Evolutionary conservation across 352 stramenopile species (phyloP).

Genomic region (Pythium rishiriense): DNA sequence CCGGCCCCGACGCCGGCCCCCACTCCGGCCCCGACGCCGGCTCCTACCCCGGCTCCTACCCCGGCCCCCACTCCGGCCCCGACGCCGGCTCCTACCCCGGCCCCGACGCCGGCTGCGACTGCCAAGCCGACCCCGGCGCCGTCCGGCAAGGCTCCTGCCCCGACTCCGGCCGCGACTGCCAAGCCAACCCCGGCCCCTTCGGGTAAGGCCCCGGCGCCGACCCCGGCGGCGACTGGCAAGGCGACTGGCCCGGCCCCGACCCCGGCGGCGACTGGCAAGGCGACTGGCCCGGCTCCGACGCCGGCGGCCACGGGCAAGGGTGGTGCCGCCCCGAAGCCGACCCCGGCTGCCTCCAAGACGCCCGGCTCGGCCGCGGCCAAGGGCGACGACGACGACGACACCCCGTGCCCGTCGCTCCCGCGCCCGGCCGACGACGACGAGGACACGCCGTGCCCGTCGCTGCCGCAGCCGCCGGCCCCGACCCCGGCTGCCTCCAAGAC

Average conservation of each 20-base stretch:
- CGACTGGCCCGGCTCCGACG: background rate
- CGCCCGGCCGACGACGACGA: conserved; percentile 16
- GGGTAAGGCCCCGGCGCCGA: background rate
- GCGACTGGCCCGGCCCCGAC: background rate
- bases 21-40: conserved; percentile 28
- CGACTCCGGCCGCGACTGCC: background rate
- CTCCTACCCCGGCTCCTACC: background rate
- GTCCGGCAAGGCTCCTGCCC: background rate
- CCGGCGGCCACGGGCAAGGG: background rate
- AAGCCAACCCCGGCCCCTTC: conserved; percentile 8
- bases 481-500: conserved; percentile 20
- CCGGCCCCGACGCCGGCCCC: conserved; percentile 28
- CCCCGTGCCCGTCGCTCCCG: conserved; percentile 36
- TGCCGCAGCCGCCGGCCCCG: conserved; percentile 15
- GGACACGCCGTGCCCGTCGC: conserved; percentile 11
- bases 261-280: background rate
- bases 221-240: background rate
- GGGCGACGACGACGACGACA: conserved; percentile 16
- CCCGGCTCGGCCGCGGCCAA: background rate
- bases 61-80: conserved; percentile 16
- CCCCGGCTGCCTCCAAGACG: background rate
- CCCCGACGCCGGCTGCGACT: conserved; percentile 15
- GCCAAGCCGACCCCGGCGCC: conserved; percentile 9
- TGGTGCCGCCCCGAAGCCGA: conserved; percentile 1
- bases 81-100: background rate